Evolutionary conservation across 495 filamentous ascomycete genomes (phyloP).

Genomic region (Cladorrhinum samala): DNA sequence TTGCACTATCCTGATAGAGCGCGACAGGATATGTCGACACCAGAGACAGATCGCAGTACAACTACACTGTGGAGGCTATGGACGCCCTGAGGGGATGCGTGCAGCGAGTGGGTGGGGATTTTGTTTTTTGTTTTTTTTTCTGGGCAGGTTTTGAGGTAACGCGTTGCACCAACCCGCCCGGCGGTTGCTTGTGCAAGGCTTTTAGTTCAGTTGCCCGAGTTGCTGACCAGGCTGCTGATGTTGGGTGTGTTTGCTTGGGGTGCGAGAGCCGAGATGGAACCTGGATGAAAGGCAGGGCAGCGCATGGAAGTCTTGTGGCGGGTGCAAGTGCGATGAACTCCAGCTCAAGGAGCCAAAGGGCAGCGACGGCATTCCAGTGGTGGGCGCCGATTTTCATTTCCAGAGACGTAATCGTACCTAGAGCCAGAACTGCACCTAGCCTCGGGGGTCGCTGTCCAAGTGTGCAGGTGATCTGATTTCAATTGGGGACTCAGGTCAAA

Average conservation of each 20-base stretch:
- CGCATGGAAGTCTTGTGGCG: background rate
- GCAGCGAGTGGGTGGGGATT: background rate
- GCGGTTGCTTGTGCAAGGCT: slow-evolving; percentile 18
- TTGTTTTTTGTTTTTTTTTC: background rate
- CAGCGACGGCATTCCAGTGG: no score
- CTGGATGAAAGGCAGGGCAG: no score
- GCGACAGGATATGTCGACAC: background rate
- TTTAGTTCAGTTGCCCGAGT: background rate
- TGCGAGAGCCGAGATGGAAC: slow-evolving; percentile 1
- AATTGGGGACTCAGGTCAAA: slow-evolving; percentile 12
- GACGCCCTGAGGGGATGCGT: slow-evolving; percentile 6
- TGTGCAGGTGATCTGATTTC: slow-evolving; percentile 21
- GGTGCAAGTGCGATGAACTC: background rate
- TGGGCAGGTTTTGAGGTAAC: background rate
- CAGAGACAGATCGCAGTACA: slow-evolving; percentile 4
- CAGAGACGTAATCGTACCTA: no score
- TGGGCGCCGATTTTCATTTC: no score
- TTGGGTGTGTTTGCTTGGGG: background rate
- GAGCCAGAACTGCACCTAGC: no score
- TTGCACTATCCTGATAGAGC: background rate
- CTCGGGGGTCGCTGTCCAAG: no score
- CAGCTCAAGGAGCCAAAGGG: no score
- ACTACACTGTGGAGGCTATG: slow-evolving; percentile 13
- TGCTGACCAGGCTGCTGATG: background rate
- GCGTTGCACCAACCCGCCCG: slow-evolving; percentile 10